Evolutionary conservation across 306 rosid species (phyloP).

Genomic region (Trifolium pratense): DNA sequence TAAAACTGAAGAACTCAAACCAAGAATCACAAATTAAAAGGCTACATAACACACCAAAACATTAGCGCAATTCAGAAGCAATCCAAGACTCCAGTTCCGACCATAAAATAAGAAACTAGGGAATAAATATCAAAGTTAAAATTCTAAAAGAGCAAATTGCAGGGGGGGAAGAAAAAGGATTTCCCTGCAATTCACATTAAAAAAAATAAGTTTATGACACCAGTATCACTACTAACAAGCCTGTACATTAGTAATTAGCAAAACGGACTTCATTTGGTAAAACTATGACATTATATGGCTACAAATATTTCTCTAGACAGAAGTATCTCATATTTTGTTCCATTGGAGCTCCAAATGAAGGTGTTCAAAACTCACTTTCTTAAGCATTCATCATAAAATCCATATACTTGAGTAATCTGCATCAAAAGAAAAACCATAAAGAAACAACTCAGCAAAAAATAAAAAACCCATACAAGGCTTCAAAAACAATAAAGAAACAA

Average conservation of each 20-base stretch:
- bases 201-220: constrained; percentile 2
- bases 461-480: constrained; percentile 21
- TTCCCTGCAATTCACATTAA: constrained; percentile 13
- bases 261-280: constrained; percentile 28
- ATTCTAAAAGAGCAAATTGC: constrained; percentile 5
- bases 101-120: constrained; percentile 17
- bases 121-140: constrained; percentile 6
- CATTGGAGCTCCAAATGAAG: constrained; percentile 40
- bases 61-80: constrained; percentile 18
- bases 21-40: constrained; percentile 9
- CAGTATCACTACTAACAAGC: constrained; percentile 6
- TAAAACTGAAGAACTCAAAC: constrained; percentile 10
- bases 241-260: not conserved
- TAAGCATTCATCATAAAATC: constrained; percentile 94
- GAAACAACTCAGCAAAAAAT: constrained; percentile 39
- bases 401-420: constrained; percentile 97
- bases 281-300: constrained; percentile 14
- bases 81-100: constrained; percentile 11
- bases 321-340: constrained; percentile 19
- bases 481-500: constrained; percentile 27
- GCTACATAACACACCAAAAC: constrained; percentile 24
- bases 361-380: constrained; percentile 75
- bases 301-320: constrained; percentile 28
- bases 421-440: constrained; percentile 22
- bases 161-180: constrained; percentile 6